Evolutionary conservation across 345 rosid species (phyloP), one percentile per base, ranked within the genome.

Genomic region (Pistacia integerrima): DNA sequence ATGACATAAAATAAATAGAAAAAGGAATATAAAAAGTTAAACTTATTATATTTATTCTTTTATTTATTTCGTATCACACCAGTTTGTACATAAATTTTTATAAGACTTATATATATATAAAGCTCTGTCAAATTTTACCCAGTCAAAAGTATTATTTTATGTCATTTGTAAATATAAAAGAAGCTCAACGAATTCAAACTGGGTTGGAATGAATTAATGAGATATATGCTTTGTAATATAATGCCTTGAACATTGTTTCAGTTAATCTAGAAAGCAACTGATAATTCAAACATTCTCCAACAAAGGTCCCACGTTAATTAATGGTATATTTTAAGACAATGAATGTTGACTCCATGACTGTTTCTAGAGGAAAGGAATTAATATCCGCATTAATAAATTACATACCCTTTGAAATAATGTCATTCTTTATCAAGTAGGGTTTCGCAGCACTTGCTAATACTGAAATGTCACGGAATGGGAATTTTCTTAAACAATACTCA

Each of bases 271-370:
- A 38, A 12, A n/a, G 69, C 18, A 67, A 67, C 12, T 1, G 8
- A 41, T 11, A 25, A 22, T 68, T 68, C 72, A 68, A 68, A 67
- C 71, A 51, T 48, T 28, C 20, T 20, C 38, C 72, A 28, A 3
- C 14, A 68, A 3, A 5, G 58, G 72, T 49, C 72, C 44, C 20
- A 68, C 36, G 17, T 1, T 13, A 13, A 54, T 54, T 2, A 4
- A 68, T 68, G 72, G 12, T 28, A 28, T 49, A 22, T 51, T 51
- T 49, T 51, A 51, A 28, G 10, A 52, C 1, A 68, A 4, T 68
- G 71, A 55, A 28, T 51, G 72, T 68, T 68, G 72, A 51, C 59
- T 68, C 2, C 2, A 20, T 11, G 12, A 17, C 69, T 4, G 8
- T 36, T 4, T 1, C 58, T 25, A 4, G 4, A 20, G 17, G 13